Evolutionary conservation across 2,329 filamentous ascomycete genomes (phyloP), one percentile per base, ranked within the genome.

Genomic region (Trichoderma brevicompactum): DNA sequence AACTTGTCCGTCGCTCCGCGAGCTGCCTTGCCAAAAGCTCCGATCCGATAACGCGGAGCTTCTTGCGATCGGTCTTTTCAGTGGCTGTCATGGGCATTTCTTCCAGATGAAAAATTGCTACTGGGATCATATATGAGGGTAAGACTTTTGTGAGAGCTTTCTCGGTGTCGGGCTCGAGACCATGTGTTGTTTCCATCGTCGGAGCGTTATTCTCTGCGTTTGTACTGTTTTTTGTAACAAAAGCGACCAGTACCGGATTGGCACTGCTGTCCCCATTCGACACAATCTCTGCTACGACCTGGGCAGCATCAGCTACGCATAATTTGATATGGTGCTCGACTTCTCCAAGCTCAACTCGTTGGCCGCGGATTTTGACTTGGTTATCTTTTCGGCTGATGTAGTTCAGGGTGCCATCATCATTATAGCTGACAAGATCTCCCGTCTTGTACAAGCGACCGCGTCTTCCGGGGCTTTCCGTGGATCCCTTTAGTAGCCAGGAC

Each of bases 401-500:
- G 1, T 56, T 55, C 7, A 73, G 46, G 19, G 41, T 64, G 7
- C 69, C 69, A 43, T 70, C 68, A 5, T 46, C 69, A 46, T 78
- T 72, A 36, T 80, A 81, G 50, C 72, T 59, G 2, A 69, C 70
- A 15, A 69, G 46, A 46, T 72, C 71, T 12, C 71, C 71, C 1
- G 71, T 70, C 41, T 52, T 66, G 56, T 72, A 70, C 15, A 67
- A 15, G 3, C 12, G 53, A 34, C 32, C 53, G 32, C 28, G 23
- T 5, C 23, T 28, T 28, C 23, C 23, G 23, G 23, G 23, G 2
- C 23, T 2, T 28, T 23, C 9, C 12, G 72, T 71, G 34, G 71
- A 69, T 15, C 78, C 77, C 2, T 71, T 70, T 10, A 76, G 70
- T 5, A 80, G 73, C 82, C 83, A 86, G 5, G 70, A 71, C 6